Percentiles rank a stretch among this genome's conserved stretches.
phyloP scores from a whole-genome alignment of 306 rosid species.

The Quercus glauca region DNA sequence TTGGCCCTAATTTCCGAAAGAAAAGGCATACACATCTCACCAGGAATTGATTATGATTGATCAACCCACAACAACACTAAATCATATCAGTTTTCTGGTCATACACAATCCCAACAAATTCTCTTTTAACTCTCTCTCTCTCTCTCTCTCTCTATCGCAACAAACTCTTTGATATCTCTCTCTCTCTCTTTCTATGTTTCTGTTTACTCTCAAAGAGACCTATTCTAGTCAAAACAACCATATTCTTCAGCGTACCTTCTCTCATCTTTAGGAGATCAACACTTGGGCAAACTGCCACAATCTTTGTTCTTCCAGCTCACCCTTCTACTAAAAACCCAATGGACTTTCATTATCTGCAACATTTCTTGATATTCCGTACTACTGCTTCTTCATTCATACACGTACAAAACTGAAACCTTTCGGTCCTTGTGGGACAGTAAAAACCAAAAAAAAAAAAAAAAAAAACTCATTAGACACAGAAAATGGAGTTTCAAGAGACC shows the following conservation, averaged over 20 bases:
- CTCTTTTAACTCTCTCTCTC: background rate
- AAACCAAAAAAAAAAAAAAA: too few relatives aligned
- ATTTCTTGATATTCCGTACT: conserved; percentile 7
- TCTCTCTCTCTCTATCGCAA: background rate
- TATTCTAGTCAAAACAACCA: conserved; percentile 1
- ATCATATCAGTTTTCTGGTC: conserved; percentile 8
- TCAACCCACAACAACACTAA: background rate
- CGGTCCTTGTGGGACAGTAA: background rate
- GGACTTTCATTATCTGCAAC: conserved; percentile 12
- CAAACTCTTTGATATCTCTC: background rate
- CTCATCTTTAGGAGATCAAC: background rate
- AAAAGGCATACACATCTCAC: conserved; percentile 37
- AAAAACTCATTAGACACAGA: too few relatives aligned
- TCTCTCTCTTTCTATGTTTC: background rate
- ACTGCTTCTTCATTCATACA: background rate
- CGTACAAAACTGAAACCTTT: background rate
- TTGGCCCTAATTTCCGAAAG: conserved; percentile 28
- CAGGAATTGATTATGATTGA: background rate
- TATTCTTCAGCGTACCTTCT: background rate
- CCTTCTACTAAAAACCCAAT: conserved; percentile 1
- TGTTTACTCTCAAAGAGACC: background rate
- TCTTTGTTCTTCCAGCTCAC: background rate
- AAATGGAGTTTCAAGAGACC: conserved; percentile 66
- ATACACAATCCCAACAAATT: background rate
- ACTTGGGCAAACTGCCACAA: background rate